A percentile compares a stretch with the other conserved stretches of the same genome.
phyloP scores from a whole-genome alignment of 805 yeast genomes.

The Wickerhamiella brachini region DNA sequence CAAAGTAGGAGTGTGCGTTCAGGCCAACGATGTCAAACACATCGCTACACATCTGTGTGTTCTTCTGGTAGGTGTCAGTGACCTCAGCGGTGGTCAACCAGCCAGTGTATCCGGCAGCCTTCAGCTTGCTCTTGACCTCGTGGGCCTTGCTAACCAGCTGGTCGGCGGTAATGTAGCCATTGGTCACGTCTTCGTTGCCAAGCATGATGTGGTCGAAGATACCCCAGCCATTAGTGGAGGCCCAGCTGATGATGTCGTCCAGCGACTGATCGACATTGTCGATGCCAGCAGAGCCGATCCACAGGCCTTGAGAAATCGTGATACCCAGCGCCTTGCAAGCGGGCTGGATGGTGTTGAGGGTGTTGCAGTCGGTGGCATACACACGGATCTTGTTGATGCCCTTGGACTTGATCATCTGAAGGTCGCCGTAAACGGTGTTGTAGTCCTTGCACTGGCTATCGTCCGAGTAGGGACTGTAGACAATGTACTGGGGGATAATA shows the following conservation, averaged over 20 bases:
- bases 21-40: conserved; percentile 74
- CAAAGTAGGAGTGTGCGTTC: conserved; percentile 77
- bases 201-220: conserved; percentile 64
- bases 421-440: conserved; percentile 42
- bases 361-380: conserved; percentile 79
- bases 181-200: conserved; percentile 77
- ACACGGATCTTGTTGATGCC: conserved; percentile 58
- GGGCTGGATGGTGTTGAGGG: conserved; percentile 51
- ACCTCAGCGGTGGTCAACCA: conserved; percentile 77
- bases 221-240: conserved; percentile 49
- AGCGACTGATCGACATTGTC: conserved; percentile 55
- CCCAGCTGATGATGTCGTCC: conserved; percentile 36
- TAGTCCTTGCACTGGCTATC: conserved; percentile 55
- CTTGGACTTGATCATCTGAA: conserved; percentile 40
- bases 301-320: conserved; percentile 73
- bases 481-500: conserved; percentile 21
- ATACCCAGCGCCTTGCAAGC: conserved; percentile 46
- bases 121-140: conserved; percentile 44
- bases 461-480: conserved; percentile 48
- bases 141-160: conserved; percentile 55
- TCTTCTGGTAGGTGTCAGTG: conserved; percentile 50
- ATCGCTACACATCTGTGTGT: conserved; percentile 54
- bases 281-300: conserved; percentile 54
- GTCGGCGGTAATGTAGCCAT: conserved; percentile 43
- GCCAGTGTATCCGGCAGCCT: conserved; percentile 64